Evolutionary conservation across 2,329 filamentous ascomycete species (phyloP).

Genomic region (Scedosporium apiospermum): DNA sequence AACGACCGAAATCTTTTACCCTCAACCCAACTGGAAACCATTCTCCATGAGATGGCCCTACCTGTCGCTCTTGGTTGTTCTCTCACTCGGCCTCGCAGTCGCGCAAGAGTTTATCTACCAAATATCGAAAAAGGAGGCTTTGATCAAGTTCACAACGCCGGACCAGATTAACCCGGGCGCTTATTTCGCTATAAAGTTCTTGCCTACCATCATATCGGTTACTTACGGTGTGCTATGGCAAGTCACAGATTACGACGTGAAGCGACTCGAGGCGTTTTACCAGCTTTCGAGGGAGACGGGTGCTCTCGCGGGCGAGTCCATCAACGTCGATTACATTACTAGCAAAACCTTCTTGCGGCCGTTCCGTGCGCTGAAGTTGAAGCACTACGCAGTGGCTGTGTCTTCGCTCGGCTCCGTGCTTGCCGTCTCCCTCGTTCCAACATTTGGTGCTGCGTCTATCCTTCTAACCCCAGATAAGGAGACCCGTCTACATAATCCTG

Average conservation of each 20-base stretch:
- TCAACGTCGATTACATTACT: slow-evolving; percentile 68
- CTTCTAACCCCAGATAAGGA: slow-evolving; percentile 43
- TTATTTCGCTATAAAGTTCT: slow-evolving; percentile 56
- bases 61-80: slow-evolving; percentile 38
- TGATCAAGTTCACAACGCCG: slow-evolving; percentile 40
- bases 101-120: slow-evolving; percentile 47
- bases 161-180: slow-evolving; percentile 37
- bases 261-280: slow-evolving; percentile 57
- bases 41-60: slow-evolving; percentile 57
- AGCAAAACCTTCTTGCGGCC: slow-evolving; percentile 57
- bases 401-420: slow-evolving; percentile 57
- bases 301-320: slow-evolving; percentile 52
- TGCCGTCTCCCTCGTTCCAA: slow-evolving; percentile 59
- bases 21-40: slow-evolving; percentile 58
- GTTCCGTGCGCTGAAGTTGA: slow-evolving; percentile 48
- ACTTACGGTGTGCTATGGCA: slow-evolving; percentile 57
- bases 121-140: slow-evolving; percentile 30
- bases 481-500: slow-evolving; percentile 30
- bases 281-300: slow-evolving; percentile 53
- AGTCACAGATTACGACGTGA: slow-evolving; percentile 56
- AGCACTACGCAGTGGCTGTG: slow-evolving; percentile 59
- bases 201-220: slow-evolving; percentile 52
- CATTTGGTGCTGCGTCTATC: slow-evolving; percentile 55
- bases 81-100: slow-evolving; percentile 43
- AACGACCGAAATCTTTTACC: slow-evolving; percentile 44